Base-by-base conservation (phyloP, 2,329 filamentous ascomycete species). In the Colletotrichum sublineola region DNA sequence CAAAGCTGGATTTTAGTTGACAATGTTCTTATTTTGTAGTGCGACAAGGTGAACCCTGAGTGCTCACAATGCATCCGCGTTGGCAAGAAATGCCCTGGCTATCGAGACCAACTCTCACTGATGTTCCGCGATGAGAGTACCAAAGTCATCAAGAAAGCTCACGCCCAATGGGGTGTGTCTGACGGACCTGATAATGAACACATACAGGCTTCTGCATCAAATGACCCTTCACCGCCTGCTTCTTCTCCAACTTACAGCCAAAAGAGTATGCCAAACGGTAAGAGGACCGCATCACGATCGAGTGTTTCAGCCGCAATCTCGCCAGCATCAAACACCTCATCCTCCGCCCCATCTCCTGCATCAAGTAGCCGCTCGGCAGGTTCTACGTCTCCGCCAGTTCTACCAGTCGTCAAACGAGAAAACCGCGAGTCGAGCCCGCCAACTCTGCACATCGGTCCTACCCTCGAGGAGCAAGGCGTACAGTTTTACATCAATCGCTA, bases 111-210 rank as follows among this genome's bases (percentile, higher is more conserved):
- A 78, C 81, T 91, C 44, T 89, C 89, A 42, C 82, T 92, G 69
- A 88, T 92, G 86, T 92, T 92, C 78, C 88, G 90, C 48, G 89
- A 92, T 81, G 89, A 92, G 80, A 91, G 88, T 76, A 87, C 84
- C 75, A 88, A 90, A 76, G 89, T 91, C 57, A 87, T 89, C 36
- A 85, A 85, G 74, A 91, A 89, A 77, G 87, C 87, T 29, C 86
- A 88, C 67, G 86, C 86, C 36, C 86, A 84, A 79, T 87, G 83
- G 86, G 84, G 83, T 1, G 62, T 73, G 20, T 38, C 67, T 29
- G 68, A 73, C 29, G 52, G 56, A n/a, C 58, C 67, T 36, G 71
- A 58, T 9, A 60, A 63, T 3, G 55, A 56, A 12, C 44, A 56
- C 14, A 15, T 33, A 4, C 50, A 52, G 44, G 31, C 67, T 6